A percentile compares a stretch with the other conserved stretches of the same genome.
These are phyloP conservation scores for Chytridium lagenaria DNA, from an alignment of 371 early-diverging fungal genomes.

Conservation along the genomic window DNA sequence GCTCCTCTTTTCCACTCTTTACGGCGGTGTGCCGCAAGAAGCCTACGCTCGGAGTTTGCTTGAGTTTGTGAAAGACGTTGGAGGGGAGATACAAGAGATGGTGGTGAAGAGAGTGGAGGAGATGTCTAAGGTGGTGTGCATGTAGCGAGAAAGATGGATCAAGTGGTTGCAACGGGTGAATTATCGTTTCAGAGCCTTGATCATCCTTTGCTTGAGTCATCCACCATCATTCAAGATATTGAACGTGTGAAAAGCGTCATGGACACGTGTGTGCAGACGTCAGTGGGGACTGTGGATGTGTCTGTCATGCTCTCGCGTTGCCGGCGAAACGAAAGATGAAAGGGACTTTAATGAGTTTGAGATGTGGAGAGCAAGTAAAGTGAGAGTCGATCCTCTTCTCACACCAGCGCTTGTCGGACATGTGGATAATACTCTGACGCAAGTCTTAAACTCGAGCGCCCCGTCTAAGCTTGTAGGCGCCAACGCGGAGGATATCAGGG, in stretches of 20 bases:
- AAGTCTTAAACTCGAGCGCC: slow-evolving; percentile 17
- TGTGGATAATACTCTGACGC: slow-evolving; percentile 24
- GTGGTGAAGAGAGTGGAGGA: slow-evolving; percentile 14
- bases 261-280: background rate
- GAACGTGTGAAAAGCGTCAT: too few species aligned
- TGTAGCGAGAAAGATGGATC: slow-evolving; percentile 17
- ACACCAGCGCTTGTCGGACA: slow-evolving; percentile 23
- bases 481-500: slow-evolving; percentile 26
- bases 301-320: slow-evolving; percentile 8
- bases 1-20: slow-evolving; percentile 10
- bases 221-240: too few species aligned
- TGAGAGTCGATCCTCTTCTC: slow-evolving; percentile 29
- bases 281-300: slow-evolving; percentile 22
- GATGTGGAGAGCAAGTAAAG: slow-evolving; percentile 20
- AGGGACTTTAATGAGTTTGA: slow-evolving; percentile 26
- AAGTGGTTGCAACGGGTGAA: background rate
- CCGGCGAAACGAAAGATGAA: slow-evolving; percentile 1
- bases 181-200: background rate
- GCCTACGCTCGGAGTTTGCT: slow-evolving; percentile 68
- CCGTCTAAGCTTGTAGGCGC: slow-evolving; percentile 12
- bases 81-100: background rate
- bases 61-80: slow-evolving; percentile 60
- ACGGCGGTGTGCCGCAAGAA: slow-evolving; percentile 67
- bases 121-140: slow-evolving; percentile 32
- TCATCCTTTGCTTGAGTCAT: too few species aligned